Evolutionary conservation across 805 yeast species (phyloP), one percentile per base, ranked within the genome.

Genomic region (Sugiyamaella qingdaonensis): DNA sequence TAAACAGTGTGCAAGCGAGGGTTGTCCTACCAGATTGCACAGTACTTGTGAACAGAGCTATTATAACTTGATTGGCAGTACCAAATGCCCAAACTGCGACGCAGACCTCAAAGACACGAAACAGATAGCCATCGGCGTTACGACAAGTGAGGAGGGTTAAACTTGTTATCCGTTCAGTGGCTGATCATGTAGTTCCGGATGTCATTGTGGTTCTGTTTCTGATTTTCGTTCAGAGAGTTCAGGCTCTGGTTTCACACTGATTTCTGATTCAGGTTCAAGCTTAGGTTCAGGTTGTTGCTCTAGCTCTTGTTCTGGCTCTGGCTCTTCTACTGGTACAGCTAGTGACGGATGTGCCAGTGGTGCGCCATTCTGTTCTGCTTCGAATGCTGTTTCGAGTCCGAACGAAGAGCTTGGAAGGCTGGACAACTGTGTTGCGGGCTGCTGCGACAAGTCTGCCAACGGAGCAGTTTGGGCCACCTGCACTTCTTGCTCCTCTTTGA

Each of bases 21-120:
- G 59, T 0, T 77, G 80, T 53, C 58, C 62, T 29, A 61, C 68
- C 1, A 61, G 78, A 27, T 79, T 79, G 60, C 88, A 84, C 63
- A 63, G 63, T 44, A 67, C 64, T 33, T 84, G 88, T 62, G 69
- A 68, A 39, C 68, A 64, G 7, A 52, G 49, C 31, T 52, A 47
- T 35, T 54, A 48, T 19, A 43, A 19, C 8, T 33, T 35, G 16
- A 44, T 18, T 5, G 54, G 50, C 18, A 18, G 34, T 14, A 19
- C 49, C 34, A 29, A 41, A n/a, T 57, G 60, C 42, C 58, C 58
- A 10, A 18, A 18, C 8, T 57, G 60, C 31, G 21, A 27, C 7
- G 13, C 19, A 10, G 48, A 54, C 37, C 21, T 54, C 8, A 35
- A n/a, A 10, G 48, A 37, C n/a, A 19, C 18, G 19, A 27, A 32